Evolutionary conservation across 768 basidiomycete species (phyloP), one percentile per base, ranked within the genome.

Genomic region (Candolleomyces efflorescens): DNA sequence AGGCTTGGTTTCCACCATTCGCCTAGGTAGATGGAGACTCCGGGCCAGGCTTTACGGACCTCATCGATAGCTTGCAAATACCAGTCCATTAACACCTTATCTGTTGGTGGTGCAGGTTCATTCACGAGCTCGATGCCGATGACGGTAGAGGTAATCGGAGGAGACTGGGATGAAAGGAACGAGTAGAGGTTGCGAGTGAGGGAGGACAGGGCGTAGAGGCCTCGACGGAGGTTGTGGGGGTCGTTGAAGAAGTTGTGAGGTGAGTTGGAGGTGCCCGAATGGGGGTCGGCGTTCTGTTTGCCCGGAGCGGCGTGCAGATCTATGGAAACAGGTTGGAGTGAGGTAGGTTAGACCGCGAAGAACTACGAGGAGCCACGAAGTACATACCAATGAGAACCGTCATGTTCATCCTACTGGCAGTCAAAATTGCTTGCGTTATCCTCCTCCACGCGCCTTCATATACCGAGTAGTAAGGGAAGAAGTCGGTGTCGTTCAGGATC

Each of bases 281-380:
- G 88, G 0, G 85, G 67, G 66, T 87, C 86, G 24, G 73, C 68
- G 63, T 90, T 91, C 63, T 90, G 89, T 64, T 87, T 89, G 9
- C 89, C 89, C 0, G 87, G 85, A 0, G 85, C 88, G 18, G 87
- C 82, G 60, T 90, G 89, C 3, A 90, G 76, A 68, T 90, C 89
- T 88, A 59, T 54, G 55, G n/a, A 50, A 26, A 36, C 10, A 24
- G 44, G 22, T 52, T 23, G 27, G 51, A 54, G 24, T 22, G 11
- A 9, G 18, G 41, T 45, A 38, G 27, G 23, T 49, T 15, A 48
- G 5, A 17, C 3, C 11, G 24, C 27, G 37, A 32, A n/a, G 48
- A 38, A 37, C 39, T 18, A 39, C 5, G 26, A 3, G 50, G 3
- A 27, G 27, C 9, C 4, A 27, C 3, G 27, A 36, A 15, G 22